Evolutionary conservation across 2,329 filamentous ascomycete species (phyloP).

Genomic region (Fusarium nanum): DNA sequence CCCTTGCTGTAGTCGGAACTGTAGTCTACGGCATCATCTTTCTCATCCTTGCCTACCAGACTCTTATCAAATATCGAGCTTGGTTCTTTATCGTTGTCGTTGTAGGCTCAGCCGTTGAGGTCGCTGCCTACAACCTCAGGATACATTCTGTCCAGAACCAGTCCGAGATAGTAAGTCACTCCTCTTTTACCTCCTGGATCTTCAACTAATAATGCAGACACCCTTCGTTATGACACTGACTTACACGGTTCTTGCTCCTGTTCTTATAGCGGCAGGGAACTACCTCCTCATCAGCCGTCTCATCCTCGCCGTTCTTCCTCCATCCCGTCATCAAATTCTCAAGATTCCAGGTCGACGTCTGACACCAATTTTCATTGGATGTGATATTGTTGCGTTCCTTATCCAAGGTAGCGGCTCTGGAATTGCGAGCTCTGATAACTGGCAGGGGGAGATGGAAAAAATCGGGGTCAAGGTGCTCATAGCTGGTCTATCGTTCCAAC

Average conservation of each 20-base stretch:
- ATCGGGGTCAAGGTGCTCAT: constrained; percentile 57
- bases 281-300: constrained; percentile 64
- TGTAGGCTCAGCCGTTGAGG: constrained; percentile 56
- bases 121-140: constrained; percentile 56
- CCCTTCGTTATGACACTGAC: constrained; percentile 55
- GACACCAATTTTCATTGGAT: constrained; percentile 59
- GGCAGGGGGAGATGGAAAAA: constrained; percentile 54
- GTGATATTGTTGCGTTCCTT: constrained; percentile 59
- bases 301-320: constrained; percentile 53
- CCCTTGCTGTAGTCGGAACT: constrained; percentile 56
- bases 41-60: constrained; percentile 54
- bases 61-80: constrained; percentile 55
- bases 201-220: constrained; percentile 35
- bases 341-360: constrained; percentile 53
- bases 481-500: constrained; percentile 55
- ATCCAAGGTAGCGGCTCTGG: constrained; percentile 59
- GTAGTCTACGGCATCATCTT: constrained; percentile 56
- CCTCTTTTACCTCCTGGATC: too few relatives aligned
- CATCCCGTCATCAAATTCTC: constrained; percentile 50
- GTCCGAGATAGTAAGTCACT: constrained; percentile 48
- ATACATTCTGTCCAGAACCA: constrained; percentile 52
- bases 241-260: constrained; percentile 61
- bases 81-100: constrained; percentile 59
- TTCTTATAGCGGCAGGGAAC: constrained; percentile 62
- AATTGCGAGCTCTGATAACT: constrained; percentile 57